Evolutionary conservation across 257 asterid genomes (phyloP).

Genomic region (Eustoma russellianum): DNA sequence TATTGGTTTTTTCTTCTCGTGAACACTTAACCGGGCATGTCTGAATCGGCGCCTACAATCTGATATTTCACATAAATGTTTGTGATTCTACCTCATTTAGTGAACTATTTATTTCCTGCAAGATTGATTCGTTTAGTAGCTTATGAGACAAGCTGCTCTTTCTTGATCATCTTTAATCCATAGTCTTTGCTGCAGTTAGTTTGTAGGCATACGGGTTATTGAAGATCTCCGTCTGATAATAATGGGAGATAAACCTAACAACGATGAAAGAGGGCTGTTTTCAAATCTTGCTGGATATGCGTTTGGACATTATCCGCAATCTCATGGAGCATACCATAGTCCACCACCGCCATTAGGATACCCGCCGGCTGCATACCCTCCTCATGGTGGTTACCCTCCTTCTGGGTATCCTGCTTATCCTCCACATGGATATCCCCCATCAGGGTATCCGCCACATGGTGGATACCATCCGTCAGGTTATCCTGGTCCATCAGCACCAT

Average conservation of each 20-base stretch:
- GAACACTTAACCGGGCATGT: too few relatives aligned
- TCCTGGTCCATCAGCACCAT: slow-evolving; percentile 33
- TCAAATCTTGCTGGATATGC: slow-evolving; percentile 45
- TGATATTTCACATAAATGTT: too few relatives aligned
- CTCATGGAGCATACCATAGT: slow-evolving; percentile 35
- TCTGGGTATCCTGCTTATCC: slow-evolving; percentile 41
- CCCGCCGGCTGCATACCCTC: slow-evolving; percentile 28
- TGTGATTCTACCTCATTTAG: too few relatives aligned
- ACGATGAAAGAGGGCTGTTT: slow-evolving; percentile 61
- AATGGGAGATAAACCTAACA: slow-evolving; percentile 31
- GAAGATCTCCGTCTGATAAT: not conserved
- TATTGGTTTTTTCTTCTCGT: too few relatives aligned
- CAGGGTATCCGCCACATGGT: slow-evolving; percentile 39
- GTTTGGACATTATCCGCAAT: slow-evolving; percentile 16
- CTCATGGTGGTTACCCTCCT: slow-evolving; percentile 22
- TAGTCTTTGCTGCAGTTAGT: slow-evolving; percentile 6
- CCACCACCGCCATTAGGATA: slow-evolving; percentile 23
- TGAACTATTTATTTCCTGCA: too few relatives aligned
- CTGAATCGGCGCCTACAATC: too few relatives aligned
- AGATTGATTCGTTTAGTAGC: too few relatives aligned
- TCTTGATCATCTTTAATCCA: not conserved
- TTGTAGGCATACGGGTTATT: not conserved
- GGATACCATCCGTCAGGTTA: slow-evolving; percentile 54
- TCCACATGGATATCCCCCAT: slow-evolving; percentile 28
- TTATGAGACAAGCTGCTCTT: too few relatives aligned